Evolutionary conservation across 1,139 yeast species (phyloP).

Genomic region (Arxiozyma bovina): DNA sequence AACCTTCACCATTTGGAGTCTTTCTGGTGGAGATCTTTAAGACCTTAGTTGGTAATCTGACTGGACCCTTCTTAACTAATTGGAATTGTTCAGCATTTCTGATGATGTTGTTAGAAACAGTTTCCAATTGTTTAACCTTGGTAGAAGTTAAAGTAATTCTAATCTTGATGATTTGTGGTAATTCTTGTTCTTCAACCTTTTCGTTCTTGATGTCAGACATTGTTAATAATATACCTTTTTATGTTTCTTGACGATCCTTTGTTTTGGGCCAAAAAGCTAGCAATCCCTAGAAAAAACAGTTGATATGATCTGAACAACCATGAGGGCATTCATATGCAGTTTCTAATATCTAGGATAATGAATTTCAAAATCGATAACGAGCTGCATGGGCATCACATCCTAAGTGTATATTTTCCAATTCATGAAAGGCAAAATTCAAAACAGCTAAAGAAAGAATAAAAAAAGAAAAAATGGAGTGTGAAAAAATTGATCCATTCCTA

Average conservation of each 20-base stretch:
- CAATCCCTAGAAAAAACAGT: too few relatives aligned
- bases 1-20: slow-evolving; percentile 99
- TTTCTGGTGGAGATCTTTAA: slow-evolving; percentile 99
- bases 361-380: not conserved
- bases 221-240: slow-evolving; percentile 36
- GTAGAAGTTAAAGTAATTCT: slow-evolving; percentile 99
- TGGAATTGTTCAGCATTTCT: slow-evolving; percentile 76
- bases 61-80: slow-evolving; percentile 94
- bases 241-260: slow-evolving; percentile 9
- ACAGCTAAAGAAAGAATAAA: not conserved
- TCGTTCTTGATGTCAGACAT: slow-evolving; percentile 85
- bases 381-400: not conserved
- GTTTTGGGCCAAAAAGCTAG: not conserved
- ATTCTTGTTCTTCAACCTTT: slow-evolving; percentile 72
- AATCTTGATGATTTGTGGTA: slow-evolving; percentile 88
- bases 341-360: not conserved
- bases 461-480: too few relatives aligned
- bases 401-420: not conserved
- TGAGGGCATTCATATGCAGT: not conserved
- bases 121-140: slow-evolving; percentile 97
- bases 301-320: too few relatives aligned
- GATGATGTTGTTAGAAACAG: slow-evolving; percentile 81
- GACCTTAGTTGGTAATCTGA: slow-evolving; percentile 99
- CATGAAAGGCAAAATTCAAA: not conserved
- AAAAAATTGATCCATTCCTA: not conserved